These are phyloP conservation scores for Fraxinus excelsior DNA, from an alignment of 257 asterid species.

Conservation along the genomic window DNA sequence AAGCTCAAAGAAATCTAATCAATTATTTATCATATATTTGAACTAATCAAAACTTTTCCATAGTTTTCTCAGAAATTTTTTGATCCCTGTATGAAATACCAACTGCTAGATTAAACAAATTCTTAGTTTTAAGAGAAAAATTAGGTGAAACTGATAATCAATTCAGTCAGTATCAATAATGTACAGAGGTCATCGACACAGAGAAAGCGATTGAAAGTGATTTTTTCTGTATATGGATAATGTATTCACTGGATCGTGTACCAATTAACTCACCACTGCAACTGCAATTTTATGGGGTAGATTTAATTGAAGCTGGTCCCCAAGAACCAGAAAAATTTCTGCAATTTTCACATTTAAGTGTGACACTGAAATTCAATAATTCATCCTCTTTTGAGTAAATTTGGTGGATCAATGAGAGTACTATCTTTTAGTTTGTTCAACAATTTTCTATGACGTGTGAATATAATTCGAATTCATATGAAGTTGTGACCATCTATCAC, in stretches of 20 bases:
- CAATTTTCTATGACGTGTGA: not conserved
- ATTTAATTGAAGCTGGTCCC: conserved; percentile 19
- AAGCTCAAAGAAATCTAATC: no score
- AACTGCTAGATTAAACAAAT: not conserved
- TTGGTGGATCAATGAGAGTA: not conserved
- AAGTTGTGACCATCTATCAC: not conserved
- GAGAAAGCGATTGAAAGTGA: conserved; percentile 30
- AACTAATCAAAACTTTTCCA: not conserved
- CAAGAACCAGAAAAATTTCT: not conserved
- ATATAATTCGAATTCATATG: not conserved
- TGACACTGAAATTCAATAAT: conserved; percentile 12
- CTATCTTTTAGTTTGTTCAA: not conserved
- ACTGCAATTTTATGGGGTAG: conserved; percentile 6
- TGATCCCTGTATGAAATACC: not conserved
- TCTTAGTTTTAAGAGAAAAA: not conserved
- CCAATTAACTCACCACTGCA: conserved; percentile 3
- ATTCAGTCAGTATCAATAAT: conserved; percentile 32
- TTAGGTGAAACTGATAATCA: conserved; percentile 17
- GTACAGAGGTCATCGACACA: conserved; percentile 20
- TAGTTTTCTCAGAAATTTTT: not conserved
- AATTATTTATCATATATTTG: no score
- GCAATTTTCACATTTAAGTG: conserved; percentile 6
- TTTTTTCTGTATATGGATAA: conserved; percentile 32
- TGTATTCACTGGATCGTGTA: conserved; percentile 28
- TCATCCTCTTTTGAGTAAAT: not conserved